Evolutionary conservation across 495 filamentous ascomycete genomes (phyloP), one percentile per base, ranked within the genome.

Genomic region (Penicillium riverlandense): DNA sequence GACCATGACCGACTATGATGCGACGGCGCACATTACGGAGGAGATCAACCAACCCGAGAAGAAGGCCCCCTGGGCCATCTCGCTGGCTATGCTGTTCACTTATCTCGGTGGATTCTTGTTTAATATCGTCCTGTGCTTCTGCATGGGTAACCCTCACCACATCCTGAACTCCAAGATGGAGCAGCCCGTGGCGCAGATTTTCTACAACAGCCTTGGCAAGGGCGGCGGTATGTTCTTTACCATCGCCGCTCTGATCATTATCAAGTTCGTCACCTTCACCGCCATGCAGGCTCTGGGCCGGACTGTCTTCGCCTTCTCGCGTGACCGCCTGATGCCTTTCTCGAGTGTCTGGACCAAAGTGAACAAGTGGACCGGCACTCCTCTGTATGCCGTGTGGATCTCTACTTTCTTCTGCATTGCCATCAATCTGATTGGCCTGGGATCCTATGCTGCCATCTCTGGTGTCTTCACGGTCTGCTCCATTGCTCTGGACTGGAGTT

Each of bases 141-240:
- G 67, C 69, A 83, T 80, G 75, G 79, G 77, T 45, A 60, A 79
- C 54, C 63, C 67, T 0, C 41, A 45, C 28, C 57, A 49, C 1
- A 75, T 80, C 34, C 59, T 81, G 13, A 40, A 16, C 1, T 71
- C 63, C 11, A 59, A 60, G 0, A 66, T 77, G 47, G 67, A 62
- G 4, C 80, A 84, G 51, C 80, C 80, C 6, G 80, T 84, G 2
- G 80, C 78, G 1, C 80, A 83, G 46, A 73, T 84, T 45, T 84
- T 79, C 66, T 78, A 76, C 59, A 75, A 80, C 55, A 69, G 66
- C 44, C 72, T 82, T 44, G 80, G 80, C 41, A 75, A 71, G 40
- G 58, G 47, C 5, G 77, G 77, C 22, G 79, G 77, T 8, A 73
- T 83, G 51, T 68, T 78, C 60, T 84, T 75, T 54, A 79, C 78